Conservation (phyloP, 257 asterid genomes). For the Craterostigma plantagineum region DNA sequence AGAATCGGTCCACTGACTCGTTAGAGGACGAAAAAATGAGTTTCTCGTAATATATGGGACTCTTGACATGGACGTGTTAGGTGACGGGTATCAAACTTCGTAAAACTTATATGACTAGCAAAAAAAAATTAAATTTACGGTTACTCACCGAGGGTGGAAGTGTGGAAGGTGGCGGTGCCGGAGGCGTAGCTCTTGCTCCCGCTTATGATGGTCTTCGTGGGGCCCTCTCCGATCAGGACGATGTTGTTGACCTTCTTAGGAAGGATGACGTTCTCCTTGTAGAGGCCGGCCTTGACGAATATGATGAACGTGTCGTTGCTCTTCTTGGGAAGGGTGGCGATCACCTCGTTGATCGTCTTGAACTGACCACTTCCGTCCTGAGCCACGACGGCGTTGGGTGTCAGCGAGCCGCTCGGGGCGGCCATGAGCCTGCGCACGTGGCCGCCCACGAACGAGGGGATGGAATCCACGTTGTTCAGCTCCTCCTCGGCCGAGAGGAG, state of each 20-base stretch:
- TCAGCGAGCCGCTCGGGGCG: not conserved
- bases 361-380: slow-evolving; percentile 4
- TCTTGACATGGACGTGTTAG: too few species aligned
- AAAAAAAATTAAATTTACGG: too few species aligned
- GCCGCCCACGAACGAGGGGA: not conserved
- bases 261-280: not conserved
- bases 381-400: slow-evolving; percentile 3
- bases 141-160: slow-evolving; percentile 2
- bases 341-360: slow-evolving; percentile 1
- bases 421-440: not conserved
- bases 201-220: not conserved
- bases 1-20: too few species aligned
- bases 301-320: slow-evolving; percentile 4
- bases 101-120: too few species aligned
- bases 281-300: not conserved
- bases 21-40: too few species aligned
- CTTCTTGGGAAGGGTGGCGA: not conserved
- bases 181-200: slow-evolving; percentile 1
- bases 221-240: slow-evolving; percentile 2
- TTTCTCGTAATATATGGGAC: too few species aligned
- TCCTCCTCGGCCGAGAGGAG: not conserved
- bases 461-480: not conserved
- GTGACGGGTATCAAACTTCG: too few species aligned
- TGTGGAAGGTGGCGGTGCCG: not conserved
- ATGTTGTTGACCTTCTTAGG: not conserved